Conservation (phyloP, 148 eudicot genomes). For the Fagopyrum esculentum region DNA sequence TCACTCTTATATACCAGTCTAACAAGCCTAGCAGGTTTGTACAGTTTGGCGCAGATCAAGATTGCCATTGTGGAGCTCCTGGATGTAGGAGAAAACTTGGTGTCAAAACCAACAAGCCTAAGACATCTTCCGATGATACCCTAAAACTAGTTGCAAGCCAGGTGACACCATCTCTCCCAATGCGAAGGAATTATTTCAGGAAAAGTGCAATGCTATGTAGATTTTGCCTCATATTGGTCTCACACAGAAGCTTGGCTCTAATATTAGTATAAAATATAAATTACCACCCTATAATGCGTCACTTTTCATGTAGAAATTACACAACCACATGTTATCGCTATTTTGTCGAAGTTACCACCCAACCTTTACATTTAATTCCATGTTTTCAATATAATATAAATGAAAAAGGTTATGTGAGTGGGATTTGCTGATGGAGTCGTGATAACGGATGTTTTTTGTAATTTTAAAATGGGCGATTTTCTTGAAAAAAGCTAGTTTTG, state of each 20-base stretch:
- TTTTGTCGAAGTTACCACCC: background rate
- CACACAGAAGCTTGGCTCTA: background rate
- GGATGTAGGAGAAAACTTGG: conserved; percentile 92
- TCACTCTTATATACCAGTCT: conserved; percentile 24
- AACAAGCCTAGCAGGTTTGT: conserved; percentile 88
- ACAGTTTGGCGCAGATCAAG: conserved; percentile 99
- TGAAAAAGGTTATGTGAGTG: background rate
- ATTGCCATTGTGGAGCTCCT: conserved; percentile 88
- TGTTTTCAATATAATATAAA: background rate
- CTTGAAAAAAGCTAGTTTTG: background rate
- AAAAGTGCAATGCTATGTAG: conserved; percentile 31
- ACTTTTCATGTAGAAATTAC: background rate
- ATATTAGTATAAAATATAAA: background rate
- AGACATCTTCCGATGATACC: conserved; percentile 74
- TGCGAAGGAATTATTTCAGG: conserved; percentile 34
- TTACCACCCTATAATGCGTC: background rate
- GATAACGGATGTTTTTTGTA: background rate
- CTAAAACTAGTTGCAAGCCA: conserved; percentile 75
- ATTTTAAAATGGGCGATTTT: background rate
- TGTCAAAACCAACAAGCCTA: conserved; percentile 77
- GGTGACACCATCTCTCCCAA: conserved; percentile 54
- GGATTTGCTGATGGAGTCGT: background rate
- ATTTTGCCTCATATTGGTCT: background rate
- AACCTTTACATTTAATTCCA: background rate
- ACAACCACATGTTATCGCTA: background rate